Percentiles rank a stretch among this genome's conserved stretches.
Conservation (phyloP, 2,329 filamentous ascomycete genomes). For the Venturia pyrina region DNA sequence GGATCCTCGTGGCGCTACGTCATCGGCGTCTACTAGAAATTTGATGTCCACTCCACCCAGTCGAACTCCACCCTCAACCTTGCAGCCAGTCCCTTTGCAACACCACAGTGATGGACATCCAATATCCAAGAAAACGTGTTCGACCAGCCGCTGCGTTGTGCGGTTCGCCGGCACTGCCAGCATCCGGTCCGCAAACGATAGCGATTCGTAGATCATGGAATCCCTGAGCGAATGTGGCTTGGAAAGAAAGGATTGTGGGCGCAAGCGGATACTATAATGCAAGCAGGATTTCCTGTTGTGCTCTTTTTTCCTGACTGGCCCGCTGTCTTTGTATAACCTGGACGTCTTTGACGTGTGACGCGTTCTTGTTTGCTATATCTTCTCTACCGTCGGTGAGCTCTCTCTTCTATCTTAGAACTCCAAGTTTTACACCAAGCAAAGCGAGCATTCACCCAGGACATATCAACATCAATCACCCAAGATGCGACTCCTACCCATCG, state of each 20-base stretch:
- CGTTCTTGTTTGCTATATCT: slow-evolving; percentile 3
- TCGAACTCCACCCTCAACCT: not conserved
- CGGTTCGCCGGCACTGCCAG: not conserved
- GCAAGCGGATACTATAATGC: not conserved
- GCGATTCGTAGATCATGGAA: not conserved
- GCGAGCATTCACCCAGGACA: not conserved
- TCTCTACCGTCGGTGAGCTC: not conserved
- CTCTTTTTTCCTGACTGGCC: not conserved
- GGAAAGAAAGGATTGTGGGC: not conserved
- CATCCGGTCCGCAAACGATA: not conserved
- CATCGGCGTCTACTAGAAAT: slow-evolving; percentile 3
- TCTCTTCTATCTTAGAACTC: not conserved
- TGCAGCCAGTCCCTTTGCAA: not conserved
- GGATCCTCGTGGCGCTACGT: not conserved
- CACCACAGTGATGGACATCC: not conserved
- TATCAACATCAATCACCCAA: slow-evolving; percentile 12
- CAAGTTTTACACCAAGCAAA: not conserved
- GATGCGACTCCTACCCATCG: slow-evolving; percentile 38
- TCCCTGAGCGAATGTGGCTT: not conserved
- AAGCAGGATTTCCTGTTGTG: not conserved
- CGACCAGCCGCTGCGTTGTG: not conserved
- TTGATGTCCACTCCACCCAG: not conserved
- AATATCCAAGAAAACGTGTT: not conserved
- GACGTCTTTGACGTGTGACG: not conserved
- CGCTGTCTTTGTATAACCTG: not conserved